These are phyloP conservation scores for Globisporangium okanoganense DNA, from an alignment of 352 stramenopile species.

Conservation along the genomic window DNA sequence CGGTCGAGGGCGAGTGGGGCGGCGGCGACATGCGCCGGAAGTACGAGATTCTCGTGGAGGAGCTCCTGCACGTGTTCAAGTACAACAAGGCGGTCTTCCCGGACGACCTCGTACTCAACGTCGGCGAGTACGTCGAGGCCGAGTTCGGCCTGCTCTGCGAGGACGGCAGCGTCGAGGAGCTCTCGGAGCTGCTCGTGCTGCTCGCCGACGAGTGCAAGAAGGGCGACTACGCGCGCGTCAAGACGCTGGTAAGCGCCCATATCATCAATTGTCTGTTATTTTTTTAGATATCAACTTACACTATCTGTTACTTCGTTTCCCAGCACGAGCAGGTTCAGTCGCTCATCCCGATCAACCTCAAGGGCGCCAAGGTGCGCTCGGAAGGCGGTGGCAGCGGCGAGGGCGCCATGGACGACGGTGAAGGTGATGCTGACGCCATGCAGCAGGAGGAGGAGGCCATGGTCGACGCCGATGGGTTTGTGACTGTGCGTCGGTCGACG, in stretches of 20 bases:
- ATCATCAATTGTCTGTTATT: no score
- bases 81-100: slow-evolving; percentile 68
- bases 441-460: slow-evolving; percentile 20
- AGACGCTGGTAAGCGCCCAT: slow-evolving; percentile 32
- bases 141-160: slow-evolving; percentile 80
- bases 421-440: slow-evolving; percentile 6
- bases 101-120: slow-evolving; percentile 69
- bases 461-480: slow-evolving; percentile 76
- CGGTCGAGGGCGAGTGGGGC: slow-evolving; percentile 80
- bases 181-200: slow-evolving; percentile 57
- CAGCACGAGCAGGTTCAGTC: slow-evolving; percentile 62
- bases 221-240: slow-evolving; percentile 64
- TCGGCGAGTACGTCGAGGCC: slow-evolving; percentile 63
- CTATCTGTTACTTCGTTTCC: no score
- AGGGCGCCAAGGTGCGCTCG: slow-evolving; percentile 62
- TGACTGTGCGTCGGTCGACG: slow-evolving; percentile 63
- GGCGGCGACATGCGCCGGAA: slow-evolving; percentile 76
- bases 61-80: slow-evolving; percentile 79
- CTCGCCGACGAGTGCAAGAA: slow-evolving; percentile 78
- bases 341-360: slow-evolving; percentile 79
- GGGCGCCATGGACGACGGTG: slow-evolving; percentile 29
- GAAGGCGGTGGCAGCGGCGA: slow-evolving; percentile 19
- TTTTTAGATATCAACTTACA: no score
- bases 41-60: slow-evolving; percentile 76
- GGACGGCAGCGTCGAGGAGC: slow-evolving; percentile 71